Evolutionary conservation across 495 filamentous ascomycete species (phyloP), one percentile per base, ranked within the genome.

Genomic region (Penicillium verhagenii): DNA sequence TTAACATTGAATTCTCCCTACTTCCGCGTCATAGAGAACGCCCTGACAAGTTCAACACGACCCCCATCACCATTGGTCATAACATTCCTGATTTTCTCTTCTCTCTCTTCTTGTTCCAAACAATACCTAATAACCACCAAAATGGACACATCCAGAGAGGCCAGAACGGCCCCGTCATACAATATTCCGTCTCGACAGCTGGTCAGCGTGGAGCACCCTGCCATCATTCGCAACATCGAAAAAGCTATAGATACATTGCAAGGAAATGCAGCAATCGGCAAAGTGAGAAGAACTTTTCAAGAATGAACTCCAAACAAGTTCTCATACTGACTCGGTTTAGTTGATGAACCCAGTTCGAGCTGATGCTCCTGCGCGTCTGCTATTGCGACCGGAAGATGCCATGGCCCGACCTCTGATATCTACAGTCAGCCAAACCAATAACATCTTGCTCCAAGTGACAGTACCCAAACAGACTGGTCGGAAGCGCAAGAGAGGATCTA

Each of bases 201-300:
- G 40, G 81, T 91, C 28, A 86, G 85, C 52, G 80, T 97, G 20
- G 94, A 98, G 64, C 92, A 97, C 69, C 94, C 95, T 6, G 86
- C 86, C 54, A 84, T 95, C 47, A 74, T 97, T 61, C 83, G 82
- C 60, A 87, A 96, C 71, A 62, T 96, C 48, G 87, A 95, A 58
- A 90, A 86, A 53, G 94, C 82, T 16, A 78, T 97, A 54, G 79
- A 84, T 18, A 93, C 91, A 0, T 81, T 97, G 19, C 89, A 92
- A 1, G 83, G 84, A 6, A 76, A 82, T 31, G 67, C 75, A 18
- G 80, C 85, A 23, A 81, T 96, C 28, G 69, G 79, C 53, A 82
- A 85, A 53, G 91, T 92, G 68, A 65, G 76, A 64, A 28, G 42
- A 21, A 29, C 25, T 7, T 18, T 24, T 29, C 20, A 29, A 16